A percentile compares a stretch with the other conserved stretches of the same genome.
phyloP scores from a whole-genome alignment of 2,329 filamentous ascomycete genomes.

The Drechslerella dactyloides region DNA sequence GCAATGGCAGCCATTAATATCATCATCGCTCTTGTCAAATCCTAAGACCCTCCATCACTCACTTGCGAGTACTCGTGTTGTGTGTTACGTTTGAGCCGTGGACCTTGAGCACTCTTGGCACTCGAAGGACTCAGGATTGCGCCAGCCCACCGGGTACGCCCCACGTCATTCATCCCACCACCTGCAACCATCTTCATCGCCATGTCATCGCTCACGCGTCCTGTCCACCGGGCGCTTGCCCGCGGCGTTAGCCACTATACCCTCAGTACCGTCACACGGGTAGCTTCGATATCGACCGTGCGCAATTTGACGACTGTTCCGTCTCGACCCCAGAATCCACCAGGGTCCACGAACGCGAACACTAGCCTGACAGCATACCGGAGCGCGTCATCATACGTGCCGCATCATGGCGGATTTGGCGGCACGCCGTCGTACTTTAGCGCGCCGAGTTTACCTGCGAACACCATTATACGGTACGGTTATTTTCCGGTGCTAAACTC shows the following conservation, averaged over 20 bases:
- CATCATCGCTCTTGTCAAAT: too few relatives aligned
- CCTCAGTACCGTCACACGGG: slow-evolving; percentile 12
- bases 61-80: too few relatives aligned
- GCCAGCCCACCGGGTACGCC: background rate
- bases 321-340: slow-evolving; percentile 23
- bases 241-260: slow-evolving; percentile 10
- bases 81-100: too few relatives aligned
- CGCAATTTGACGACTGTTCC: slow-evolving; percentile 28
- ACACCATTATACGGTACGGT: slow-evolving; percentile 77
- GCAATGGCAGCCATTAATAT: too few relatives aligned
- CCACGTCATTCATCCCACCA: slow-evolving; percentile 15
- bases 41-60: too few relatives aligned
- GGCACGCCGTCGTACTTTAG: slow-evolving; percentile 35
- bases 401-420: slow-evolving; percentile 6
- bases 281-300: slow-evolving; percentile 33
- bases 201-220: slow-evolving; percentile 29
- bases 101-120: too few relatives aligned
- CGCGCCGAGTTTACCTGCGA: slow-evolving; percentile 72
- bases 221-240: slow-evolving; percentile 21
- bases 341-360: slow-evolving; percentile 3
- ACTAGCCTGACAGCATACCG: slow-evolving; percentile 12
- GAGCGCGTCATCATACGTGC: slow-evolving; percentile 29
- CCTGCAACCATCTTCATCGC: slow-evolving; percentile 5
- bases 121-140: too few relatives aligned
- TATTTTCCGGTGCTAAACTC: background rate